phyloP scores from a whole-genome alignment of 495 filamentous ascomycete species.

The Schizothecium vesticola region DNA sequence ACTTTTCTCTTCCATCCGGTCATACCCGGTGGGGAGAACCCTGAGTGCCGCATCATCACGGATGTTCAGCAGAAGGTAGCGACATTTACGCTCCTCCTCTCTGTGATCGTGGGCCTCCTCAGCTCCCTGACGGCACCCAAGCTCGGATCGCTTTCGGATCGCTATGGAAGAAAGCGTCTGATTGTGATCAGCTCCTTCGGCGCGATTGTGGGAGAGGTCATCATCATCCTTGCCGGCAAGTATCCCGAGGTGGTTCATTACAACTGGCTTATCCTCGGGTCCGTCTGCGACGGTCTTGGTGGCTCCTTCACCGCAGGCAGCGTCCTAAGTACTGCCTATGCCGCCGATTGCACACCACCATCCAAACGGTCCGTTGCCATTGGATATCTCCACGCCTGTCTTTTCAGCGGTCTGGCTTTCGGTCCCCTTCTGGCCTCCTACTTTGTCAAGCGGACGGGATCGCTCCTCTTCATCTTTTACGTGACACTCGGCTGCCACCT shows the following conservation, averaged over 20 bases:
- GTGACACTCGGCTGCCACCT: slow-evolving; percentile 63
- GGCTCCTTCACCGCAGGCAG: slow-evolving; percentile 82
- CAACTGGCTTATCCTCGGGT: slow-evolving; percentile 67
- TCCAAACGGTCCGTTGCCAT: slow-evolving; percentile 77
- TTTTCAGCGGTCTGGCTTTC: slow-evolving; percentile 80
- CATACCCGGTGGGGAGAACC: slow-evolving; percentile 59
- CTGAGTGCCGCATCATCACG: slow-evolving; percentile 60
- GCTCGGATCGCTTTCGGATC: slow-evolving; percentile 80
- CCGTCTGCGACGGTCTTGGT: slow-evolving; percentile 70
- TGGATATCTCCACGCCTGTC: slow-evolving; percentile 78
- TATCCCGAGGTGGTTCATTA: slow-evolving; percentile 66
- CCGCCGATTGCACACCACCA: slow-evolving; percentile 78
- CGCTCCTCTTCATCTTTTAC: slow-evolving; percentile 71
- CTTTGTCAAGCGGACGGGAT: slow-evolving; percentile 63
- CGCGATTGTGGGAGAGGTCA: slow-evolving; percentile 60
- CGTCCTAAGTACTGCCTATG: slow-evolving; percentile 79
- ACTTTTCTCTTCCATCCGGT: slow-evolving; percentile 57
- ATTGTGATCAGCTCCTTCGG: slow-evolving; percentile 64
- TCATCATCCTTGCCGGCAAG: slow-evolving; percentile 69
- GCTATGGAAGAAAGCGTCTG: slow-evolving; percentile 71
- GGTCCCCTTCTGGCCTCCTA: slow-evolving; percentile 77
- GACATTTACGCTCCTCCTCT: slow-evolving; percentile 68
- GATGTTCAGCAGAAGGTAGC: slow-evolving; percentile 71
- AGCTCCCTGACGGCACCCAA: slow-evolving; percentile 73
- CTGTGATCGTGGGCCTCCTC: slow-evolving; percentile 63